Percentiles rank a stretch among this genome's conserved stretches.
Conservation (phyloP, 116 monocot species). For the Dioscorea cayenensis region DNA sequence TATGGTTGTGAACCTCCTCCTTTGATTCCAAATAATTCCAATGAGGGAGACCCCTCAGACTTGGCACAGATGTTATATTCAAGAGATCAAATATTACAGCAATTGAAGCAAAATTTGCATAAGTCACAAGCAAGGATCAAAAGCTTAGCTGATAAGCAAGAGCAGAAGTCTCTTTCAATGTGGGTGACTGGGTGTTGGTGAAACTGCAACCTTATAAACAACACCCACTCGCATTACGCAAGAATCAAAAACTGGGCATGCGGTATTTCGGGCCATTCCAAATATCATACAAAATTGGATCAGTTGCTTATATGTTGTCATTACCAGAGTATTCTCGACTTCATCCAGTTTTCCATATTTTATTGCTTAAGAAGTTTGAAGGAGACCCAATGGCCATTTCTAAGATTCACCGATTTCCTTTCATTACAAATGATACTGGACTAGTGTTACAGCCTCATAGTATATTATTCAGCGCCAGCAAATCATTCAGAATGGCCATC, state of each 20-base stretch:
- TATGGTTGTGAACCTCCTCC: too few relatives aligned
- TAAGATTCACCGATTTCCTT: too few relatives aligned
- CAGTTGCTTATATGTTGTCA: neutral
- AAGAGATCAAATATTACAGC: neutral
- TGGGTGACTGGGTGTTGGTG: neutral
- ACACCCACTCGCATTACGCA: neutral
- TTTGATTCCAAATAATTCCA: too few relatives aligned
- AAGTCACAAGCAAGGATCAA: neutral
- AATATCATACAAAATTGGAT: neutral
- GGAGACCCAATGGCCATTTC: too few relatives aligned
- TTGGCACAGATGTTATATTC: too few relatives aligned
- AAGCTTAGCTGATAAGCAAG: neutral
- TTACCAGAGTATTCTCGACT: neutral
- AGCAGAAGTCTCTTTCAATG: neutral
- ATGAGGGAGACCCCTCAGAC: too few relatives aligned
- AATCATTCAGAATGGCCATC: too few relatives aligned
- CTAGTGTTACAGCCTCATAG: too few relatives aligned
- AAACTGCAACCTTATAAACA: slow-evolving; percentile 5
- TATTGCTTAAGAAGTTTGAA: neutral
- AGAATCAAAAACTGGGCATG: slow-evolving; percentile 1
- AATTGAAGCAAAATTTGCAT: neutral
- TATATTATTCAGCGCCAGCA: too few relatives aligned
- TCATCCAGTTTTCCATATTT: slow-evolving; percentile 6
- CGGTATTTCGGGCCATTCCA: slow-evolving; percentile 1
- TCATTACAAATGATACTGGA: too few relatives aligned